A percentile compares a stretch with the other conserved stretches of the same genome.
Evolutionary conservation across 2,329 filamentous ascomycete genomes (phyloP).

Genomic region (Leptoxyphium fumago): DNA sequence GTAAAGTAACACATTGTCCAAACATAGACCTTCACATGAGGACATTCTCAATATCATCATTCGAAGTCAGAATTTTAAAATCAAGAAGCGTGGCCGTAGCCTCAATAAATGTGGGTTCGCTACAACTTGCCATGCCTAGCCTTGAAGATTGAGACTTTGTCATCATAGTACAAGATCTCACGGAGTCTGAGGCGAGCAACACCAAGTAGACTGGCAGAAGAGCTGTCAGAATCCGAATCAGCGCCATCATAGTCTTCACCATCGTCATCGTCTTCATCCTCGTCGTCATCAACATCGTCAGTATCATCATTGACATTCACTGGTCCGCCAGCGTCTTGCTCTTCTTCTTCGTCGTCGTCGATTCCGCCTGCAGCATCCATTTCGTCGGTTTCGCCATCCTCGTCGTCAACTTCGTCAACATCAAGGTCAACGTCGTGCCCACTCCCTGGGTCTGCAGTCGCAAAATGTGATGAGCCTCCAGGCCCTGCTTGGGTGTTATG

Average conservation of each 20-base stretch:
- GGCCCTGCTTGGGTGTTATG: background rate
- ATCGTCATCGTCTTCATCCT: conserved; percentile 25
- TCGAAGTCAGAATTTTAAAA: too few species aligned
- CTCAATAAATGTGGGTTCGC: background rate
- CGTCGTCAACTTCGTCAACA: conserved; percentile 13
- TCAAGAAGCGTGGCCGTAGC: too few species aligned
- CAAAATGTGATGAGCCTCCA: background rate
- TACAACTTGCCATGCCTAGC: conserved; percentile 46
- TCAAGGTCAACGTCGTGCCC: conserved; percentile 2
- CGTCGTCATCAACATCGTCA: conserved; percentile 17
- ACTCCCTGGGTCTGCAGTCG: background rate
- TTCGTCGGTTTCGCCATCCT: conserved; percentile 24
- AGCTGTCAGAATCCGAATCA: conserved; percentile 1
- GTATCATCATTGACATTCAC: conserved; percentile 5
- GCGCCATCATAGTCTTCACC: conserved; percentile 26
- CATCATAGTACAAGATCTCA: conserved; percentile 74
- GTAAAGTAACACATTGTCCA: too few species aligned
- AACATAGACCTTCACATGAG: too few species aligned
- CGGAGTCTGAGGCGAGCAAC: conserved; percentile 44
- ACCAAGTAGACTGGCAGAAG: conserved; percentile 3
- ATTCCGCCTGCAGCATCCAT: conserved; percentile 13
- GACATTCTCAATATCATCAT: too few species aligned
- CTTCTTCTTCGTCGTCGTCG: conserved; percentile 6
- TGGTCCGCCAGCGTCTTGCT: conserved; percentile 4
- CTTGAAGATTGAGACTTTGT: conserved; percentile 69